phyloP scores from a whole-genome alignment of 192 early-diverging fungal species.

The Gonapodya prolifera region DNA sequence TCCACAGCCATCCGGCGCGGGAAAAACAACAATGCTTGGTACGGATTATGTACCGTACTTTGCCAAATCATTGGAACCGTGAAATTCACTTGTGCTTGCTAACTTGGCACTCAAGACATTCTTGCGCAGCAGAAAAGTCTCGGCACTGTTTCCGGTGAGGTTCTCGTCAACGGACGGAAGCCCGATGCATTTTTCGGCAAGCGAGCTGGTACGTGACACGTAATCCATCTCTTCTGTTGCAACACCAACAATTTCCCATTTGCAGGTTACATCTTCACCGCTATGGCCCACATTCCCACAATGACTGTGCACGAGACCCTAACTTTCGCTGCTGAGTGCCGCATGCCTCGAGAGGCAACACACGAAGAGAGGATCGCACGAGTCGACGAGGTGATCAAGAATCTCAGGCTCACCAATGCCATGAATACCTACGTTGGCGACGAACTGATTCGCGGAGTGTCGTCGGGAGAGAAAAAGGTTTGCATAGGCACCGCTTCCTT shows the following conservation, averaged over 20 bases:
- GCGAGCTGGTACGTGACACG: too few relatives aligned
- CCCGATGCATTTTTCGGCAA: slow-evolving; percentile 14
- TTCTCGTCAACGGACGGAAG: slow-evolving; percentile 57
- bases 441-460: slow-evolving; percentile 59
- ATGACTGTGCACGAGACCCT: slow-evolving; percentile 66
- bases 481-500: too few relatives aligned
- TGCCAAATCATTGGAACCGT: slow-evolving; percentile 14
- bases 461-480: slow-evolving; percentile 64
- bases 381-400: slow-evolving; percentile 26
- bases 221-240: too few relatives aligned
- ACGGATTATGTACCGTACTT: slow-evolving; percentile 17
- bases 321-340: slow-evolving; percentile 63
- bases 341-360: slow-evolving; percentile 48
- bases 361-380: slow-evolving; percentile 40
- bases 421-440: slow-evolving; percentile 45
- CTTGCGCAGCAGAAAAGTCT: slow-evolving; percentile 67
- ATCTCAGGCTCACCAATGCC: slow-evolving; percentile 18
- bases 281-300: slow-evolving; percentile 52
- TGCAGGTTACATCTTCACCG: not conserved
- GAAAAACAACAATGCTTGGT: slow-evolving; percentile 59
- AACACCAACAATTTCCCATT: too few relatives aligned
- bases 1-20: slow-evolving; percentile 49
- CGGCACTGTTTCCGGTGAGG: slow-evolving; percentile 44
- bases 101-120: not conserved
- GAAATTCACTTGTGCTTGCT: not conserved